phyloP scores from a whole-genome alignment of 805 yeast genomes.

The Metschnikowia baotianmanensis region DNA sequence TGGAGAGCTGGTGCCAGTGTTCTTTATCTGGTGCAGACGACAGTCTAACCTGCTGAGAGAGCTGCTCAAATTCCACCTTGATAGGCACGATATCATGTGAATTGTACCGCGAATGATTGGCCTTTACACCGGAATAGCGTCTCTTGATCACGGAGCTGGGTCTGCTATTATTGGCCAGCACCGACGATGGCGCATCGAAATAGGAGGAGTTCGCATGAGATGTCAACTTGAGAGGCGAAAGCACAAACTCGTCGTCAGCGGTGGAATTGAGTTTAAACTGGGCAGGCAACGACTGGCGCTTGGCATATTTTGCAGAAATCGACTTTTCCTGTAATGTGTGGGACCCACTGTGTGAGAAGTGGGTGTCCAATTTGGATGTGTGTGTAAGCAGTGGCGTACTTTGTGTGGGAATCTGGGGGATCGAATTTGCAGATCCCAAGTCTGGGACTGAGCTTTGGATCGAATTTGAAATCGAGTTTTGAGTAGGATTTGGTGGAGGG shows the following conservation, averaged over 20 bases:
- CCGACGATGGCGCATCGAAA: constrained; percentile 17
- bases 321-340: no score
- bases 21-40: constrained; percentile 31
- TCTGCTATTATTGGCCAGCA: constrained; percentile 8
- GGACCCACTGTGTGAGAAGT: no score
- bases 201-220: constrained; percentile 20
- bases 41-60: constrained; percentile 20
- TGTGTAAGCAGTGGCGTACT: no score
- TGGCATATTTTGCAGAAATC: no score
- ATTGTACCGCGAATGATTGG: constrained; percentile 39
- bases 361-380: no score
- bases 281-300: constrained; percentile 37
- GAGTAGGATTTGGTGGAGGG: not conserved
- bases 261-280: constrained; percentile 23
- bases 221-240: constrained; percentile 42
- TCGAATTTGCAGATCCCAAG: no score
- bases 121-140: constrained; percentile 30
- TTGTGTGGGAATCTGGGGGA: no score
- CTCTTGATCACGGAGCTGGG: constrained; percentile 13
- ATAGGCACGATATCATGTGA: constrained; percentile 44
- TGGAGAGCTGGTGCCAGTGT: constrained; percentile 14
- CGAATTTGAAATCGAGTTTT: not conserved
- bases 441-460: no score
- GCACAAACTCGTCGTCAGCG: constrained; percentile 35
- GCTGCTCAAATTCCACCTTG: constrained; percentile 41